Evolutionary conservation across 106 monocot genomes (phyloP).

Genomic region (Allium sativum): DNA sequence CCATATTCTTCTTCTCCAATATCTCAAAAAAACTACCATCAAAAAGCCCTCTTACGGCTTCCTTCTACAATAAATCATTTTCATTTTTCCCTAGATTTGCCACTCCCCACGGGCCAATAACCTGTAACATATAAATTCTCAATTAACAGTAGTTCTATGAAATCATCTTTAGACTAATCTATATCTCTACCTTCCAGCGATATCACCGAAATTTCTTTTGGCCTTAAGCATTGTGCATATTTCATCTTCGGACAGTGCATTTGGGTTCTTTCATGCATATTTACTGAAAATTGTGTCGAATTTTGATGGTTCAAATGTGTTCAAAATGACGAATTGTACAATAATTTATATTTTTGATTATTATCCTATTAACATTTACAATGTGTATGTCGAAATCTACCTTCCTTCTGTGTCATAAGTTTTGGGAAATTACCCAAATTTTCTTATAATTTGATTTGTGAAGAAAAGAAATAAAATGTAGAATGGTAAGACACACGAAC

Average conservation of each 20-base stretch:
- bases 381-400: no score
- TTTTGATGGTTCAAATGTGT: conserved; percentile 27
- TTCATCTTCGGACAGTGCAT: conserved; percentile 19
- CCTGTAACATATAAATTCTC: conserved; percentile 1
- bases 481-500: no score
- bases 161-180: neutral
- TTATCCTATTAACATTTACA: no score
- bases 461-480: no score
- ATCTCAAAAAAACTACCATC: conserved; percentile 28
- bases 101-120: neutral
- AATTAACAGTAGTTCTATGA: no score
- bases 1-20: conserved; percentile 10
- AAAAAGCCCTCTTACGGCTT: conserved; percentile 10
- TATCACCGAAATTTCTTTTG: conserved; percentile 15
- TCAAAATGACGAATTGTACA: neutral
- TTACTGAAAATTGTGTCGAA: conserved; percentile 36
- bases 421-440: no score
- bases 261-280: conserved; percentile 6
- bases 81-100: conserved; percentile 12
- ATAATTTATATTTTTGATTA: no score
- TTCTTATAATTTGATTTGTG: no score
- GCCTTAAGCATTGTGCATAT: conserved; percentile 14
- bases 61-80: conserved; percentile 9
- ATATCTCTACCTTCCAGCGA: conserved; percentile 17
- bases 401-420: no score